Evolutionary conservation across 2,329 filamentous ascomycete genomes (phyloP), one percentile per base, ranked within the genome.

Genomic region (Dactylellina drechsleri): DNA sequence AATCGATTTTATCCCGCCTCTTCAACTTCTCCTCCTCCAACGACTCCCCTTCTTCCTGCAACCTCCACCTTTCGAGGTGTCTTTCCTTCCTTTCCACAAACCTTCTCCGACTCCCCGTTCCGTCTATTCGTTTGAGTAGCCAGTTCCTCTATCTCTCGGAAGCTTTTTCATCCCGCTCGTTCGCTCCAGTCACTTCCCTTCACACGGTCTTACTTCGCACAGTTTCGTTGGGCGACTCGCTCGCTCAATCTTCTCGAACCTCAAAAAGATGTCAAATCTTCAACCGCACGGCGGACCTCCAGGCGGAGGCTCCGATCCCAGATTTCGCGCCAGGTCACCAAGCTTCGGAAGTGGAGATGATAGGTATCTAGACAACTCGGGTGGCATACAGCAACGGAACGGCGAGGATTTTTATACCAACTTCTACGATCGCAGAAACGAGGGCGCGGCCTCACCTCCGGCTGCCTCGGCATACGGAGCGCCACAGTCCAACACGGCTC

Each of bases 341-440:
- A 94, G 90, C 83, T 93, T 92, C 83, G 89, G 92, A 81, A 88
- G 86, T 78, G 91, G 90, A 77, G 92, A 95, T 81, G 91, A 94
- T 81, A 84, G 85, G 57, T 87, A 88, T 78, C 85, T 87, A 78
- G 80, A 82, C 60, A 66, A 74, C 16, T 76, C 75, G 28, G 77
- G 72, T 15, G 78, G 78, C 41, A 60, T 56, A 49, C 59, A 76
- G 50, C 62, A 78, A 52, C 77, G 75, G 58, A 79, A 71, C 47
- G 76, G 77, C 60, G 73, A 76, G 52, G 66, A 77, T 64, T 77
- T 76, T 62, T 77, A 78, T 43, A 57, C 64, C 52, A 68, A 67
- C 50, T 75, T 53, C 64, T 68, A 75, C 59, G 71, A 75, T 68
- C 71, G 71, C 64, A 75, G 71, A 60, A 67, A 57, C 60, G 71